Base-by-base conservation (phyloP, 768 basidiomycete species). In the Hydnum rufescens region DNA sequence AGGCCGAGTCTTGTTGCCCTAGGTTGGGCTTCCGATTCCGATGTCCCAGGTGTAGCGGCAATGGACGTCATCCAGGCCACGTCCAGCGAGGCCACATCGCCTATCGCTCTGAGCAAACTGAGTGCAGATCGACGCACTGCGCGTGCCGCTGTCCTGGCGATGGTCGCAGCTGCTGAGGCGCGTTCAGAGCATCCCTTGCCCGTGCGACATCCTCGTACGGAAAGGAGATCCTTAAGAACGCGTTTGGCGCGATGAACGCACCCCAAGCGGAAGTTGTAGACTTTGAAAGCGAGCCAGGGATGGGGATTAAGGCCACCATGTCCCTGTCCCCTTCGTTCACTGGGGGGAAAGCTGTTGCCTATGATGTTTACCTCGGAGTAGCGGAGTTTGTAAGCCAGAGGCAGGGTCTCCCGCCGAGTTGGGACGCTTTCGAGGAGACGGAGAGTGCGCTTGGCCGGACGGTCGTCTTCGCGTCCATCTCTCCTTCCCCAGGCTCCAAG, bases 171-270 rank as follows among this genome's bases (percentile, higher is more conserved):
- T 1, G 80, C 88, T 0, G 93, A 99, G 64, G 80, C 83, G 5
- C 77, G 78, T 55, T 96, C 92, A 0, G 95, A 97, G 63, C 95
- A 99, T 61, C 95, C 95, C 2, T 99, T 22, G 95, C 93, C 5
- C 84, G 86, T 61, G 92, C 95, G 13, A 80, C 96, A 47, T 86
- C 92, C 3, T 66, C 74, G 0, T 82, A 88, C 62, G 85, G 88
- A 29, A 82, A 75, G 61, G 75, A 79, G 28, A 59, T 77, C 0
- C 64, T 88, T 6, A 59, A 62, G 57, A 57, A n/a, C 54, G 65
- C 62, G 49, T 62, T 64, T 28, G 53, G 68, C 16, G 60, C 68
- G 4, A n/a, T n/a, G n/a, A n/a, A n/a, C n/a, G 62, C 70, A 0
- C 74, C 79, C 0, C 69, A 74, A 42, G 73, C 78, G 22, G 65